These are phyloP conservation scores for Simplicillium aogashimaense DNA, from an alignment of 2,329 filamentous ascomycete species.

Conservation along the genomic window DNA sequence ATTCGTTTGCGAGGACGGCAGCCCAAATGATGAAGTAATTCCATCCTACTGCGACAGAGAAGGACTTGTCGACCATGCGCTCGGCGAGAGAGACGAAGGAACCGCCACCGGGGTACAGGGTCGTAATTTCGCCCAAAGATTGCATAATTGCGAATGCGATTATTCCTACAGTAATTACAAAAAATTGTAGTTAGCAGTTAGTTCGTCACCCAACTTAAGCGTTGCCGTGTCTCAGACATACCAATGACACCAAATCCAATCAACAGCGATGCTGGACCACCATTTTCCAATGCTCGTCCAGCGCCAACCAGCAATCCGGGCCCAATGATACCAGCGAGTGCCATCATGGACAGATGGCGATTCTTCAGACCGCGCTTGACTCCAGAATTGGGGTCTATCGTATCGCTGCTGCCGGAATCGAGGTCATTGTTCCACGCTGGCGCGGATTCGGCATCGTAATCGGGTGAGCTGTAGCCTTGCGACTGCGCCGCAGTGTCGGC, in stretches of 20 bases:
- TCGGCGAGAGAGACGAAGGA: slow-evolving; percentile 63
- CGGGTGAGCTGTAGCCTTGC: slow-evolving; percentile 4
- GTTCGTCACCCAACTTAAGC: not conserved
- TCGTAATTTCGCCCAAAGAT: slow-evolving; percentile 64
- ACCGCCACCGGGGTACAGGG: slow-evolving; percentile 60
- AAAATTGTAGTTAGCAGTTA: not conserved
- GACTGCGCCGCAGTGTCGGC: not conserved
- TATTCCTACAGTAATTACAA: slow-evolving; percentile 27
- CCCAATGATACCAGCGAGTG: slow-evolving; percentile 52
- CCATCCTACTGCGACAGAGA: slow-evolving; percentile 60
- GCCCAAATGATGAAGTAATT: slow-evolving; percentile 64
- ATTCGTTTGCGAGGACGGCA: slow-evolving; percentile 58
- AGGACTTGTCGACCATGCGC: slow-evolving; percentile 61
- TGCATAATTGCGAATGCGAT: slow-evolving; percentile 62
- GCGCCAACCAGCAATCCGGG: slow-evolving; percentile 64
- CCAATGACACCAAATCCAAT: slow-evolving; percentile 66
- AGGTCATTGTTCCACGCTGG: slow-evolving; percentile 8
- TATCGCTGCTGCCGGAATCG: slow-evolving; percentile 24
- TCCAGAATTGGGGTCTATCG: slow-evolving; percentile 50
- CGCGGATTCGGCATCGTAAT: not conserved
- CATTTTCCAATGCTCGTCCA: slow-evolving; percentile 56
- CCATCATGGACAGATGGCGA: slow-evolving; percentile 57
- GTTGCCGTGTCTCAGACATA: slow-evolving; percentile 10
- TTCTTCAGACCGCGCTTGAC: slow-evolving; percentile 63
- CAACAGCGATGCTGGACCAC: slow-evolving; percentile 61